Percentiles rank a stretch among this genome's conserved stretches.
Evolutionary conservation across 108 stramenopile species (phyloP).

Genomic region (Ochromonas danica): DNA sequence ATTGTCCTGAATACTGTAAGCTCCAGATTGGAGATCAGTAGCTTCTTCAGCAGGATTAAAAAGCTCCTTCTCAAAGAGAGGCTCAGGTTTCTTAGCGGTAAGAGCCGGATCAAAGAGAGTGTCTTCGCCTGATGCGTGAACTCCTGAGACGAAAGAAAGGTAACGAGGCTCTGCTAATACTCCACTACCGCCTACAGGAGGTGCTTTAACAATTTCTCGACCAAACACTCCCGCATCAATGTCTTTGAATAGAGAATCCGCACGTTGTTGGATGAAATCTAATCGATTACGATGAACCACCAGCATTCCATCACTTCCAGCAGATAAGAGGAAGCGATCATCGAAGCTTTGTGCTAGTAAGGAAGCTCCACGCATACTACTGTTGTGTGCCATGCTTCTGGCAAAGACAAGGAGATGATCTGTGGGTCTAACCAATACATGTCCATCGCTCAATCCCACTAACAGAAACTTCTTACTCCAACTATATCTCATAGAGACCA

Average conservation of each 20-base stretch:
- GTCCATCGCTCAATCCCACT: constrained; percentile 47
- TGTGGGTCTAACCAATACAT: constrained; percentile 45
- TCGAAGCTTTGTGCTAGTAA: constrained; percentile 41
- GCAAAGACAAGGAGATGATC: constrained; percentile 39
- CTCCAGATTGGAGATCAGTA: constrained; percentile 37
- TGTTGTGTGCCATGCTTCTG: constrained; percentile 48
- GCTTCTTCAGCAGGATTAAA: background rate
- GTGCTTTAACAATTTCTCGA: background rate
- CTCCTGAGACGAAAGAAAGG: background rate
- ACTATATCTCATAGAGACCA: background rate
- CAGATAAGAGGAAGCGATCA: constrained; percentile 53
- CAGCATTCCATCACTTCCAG: constrained; percentile 50
- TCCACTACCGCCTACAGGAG: background rate
- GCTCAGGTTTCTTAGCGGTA: background rate
- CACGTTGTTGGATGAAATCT: background rate
- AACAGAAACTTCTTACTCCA: constrained; percentile 40
- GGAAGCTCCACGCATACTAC: constrained; percentile 37
- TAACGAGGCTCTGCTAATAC: background rate
- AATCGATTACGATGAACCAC: constrained; percentile 41
- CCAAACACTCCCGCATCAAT: background rate
- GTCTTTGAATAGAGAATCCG: background rate
- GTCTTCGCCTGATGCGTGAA: background rate
- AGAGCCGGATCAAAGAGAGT: background rate
- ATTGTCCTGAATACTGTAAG: constrained; percentile 62
- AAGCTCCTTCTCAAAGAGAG: background rate